phyloP scores from a whole-genome alignment of 495 filamentous ascomycete species.

The Chaetomium tenue region DNA sequence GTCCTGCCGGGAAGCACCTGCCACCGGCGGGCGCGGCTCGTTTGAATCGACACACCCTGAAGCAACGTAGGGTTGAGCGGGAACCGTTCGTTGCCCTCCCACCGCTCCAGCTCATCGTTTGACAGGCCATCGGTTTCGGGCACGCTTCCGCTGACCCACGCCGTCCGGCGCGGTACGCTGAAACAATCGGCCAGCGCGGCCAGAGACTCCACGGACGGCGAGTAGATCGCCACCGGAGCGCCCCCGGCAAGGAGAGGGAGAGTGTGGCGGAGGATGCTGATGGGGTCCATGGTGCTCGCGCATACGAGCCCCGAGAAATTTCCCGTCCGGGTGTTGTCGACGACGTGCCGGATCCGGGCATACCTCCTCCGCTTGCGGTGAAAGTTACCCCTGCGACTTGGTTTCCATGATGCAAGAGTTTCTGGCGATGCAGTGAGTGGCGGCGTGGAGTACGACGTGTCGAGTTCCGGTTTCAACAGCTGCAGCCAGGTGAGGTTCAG shows the following conservation, averaged over 20 bases:
- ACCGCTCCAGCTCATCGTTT: conserved; percentile 44
- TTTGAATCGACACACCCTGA: conserved; percentile 76
- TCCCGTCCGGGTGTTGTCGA: conserved; percentile 70
- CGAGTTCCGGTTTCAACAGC: conserved; percentile 68
- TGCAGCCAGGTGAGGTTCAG: conserved; percentile 87
- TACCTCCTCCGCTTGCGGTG: conserved; percentile 84
- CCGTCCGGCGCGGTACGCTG: conserved; percentile 68
- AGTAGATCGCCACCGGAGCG: conserved; percentile 81
- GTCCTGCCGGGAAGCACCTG: conserved; percentile 91
- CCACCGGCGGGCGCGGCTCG: conserved; percentile 69
- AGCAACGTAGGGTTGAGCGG: conserved; percentile 78
- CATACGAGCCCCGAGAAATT: conserved; percentile 81
- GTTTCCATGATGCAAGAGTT: conserved; percentile 63
- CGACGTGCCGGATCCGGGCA: conserved; percentile 61
- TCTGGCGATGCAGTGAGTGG: conserved; percentile 54
- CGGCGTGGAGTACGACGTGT: conserved; percentile 65
- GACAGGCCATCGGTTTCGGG: conserved; percentile 40
- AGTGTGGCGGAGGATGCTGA: conserved; percentile 66
- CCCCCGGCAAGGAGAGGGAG: conserved; percentile 81
- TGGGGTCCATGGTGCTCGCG: conserved; percentile 73
- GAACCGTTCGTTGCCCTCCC: conserved; percentile 66
- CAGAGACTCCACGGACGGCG: conserved; percentile 72
- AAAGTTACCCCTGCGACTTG: conserved; percentile 73
- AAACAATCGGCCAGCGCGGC: conserved; percentile 74
- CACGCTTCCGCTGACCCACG: conserved; percentile 54